Percentiles rank a stretch among this genome's conserved stretches.
Conservation (phyloP, 768 basidiomycete genomes). For the Rhodotorula paludigena region DNA sequence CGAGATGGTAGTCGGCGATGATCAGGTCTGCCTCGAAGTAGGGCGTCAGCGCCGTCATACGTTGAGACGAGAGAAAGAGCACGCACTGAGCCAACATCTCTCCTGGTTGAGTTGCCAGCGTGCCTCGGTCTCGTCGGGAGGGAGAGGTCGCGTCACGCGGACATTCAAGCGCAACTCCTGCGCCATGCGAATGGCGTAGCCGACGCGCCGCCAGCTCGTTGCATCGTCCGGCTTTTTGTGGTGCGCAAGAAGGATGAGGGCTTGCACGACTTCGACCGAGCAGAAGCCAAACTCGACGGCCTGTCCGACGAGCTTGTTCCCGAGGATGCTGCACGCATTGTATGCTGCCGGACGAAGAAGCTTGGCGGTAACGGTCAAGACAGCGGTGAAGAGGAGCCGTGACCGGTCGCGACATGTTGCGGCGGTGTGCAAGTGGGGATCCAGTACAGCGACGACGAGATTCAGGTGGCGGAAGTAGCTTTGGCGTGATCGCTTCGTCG, state of each 20-base stretch:
- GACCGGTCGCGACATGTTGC: background rate
- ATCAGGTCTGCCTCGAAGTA: background rate
- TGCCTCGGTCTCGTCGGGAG: background rate
- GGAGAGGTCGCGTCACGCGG: background rate
- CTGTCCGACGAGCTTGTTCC: conserved; percentile 1
- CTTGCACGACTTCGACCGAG: background rate
- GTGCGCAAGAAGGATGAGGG: background rate
- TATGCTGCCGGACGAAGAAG: background rate
- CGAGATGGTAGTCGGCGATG: conserved; percentile 8
- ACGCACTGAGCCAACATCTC: background rate
- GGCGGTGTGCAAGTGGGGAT: background rate
- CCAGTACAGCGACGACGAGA: background rate
- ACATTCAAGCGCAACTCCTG: conserved; percentile 1
- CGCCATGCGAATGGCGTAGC: background rate
- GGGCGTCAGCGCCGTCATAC: too few relatives aligned
- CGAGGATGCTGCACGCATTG: background rate
- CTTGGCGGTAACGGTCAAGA: background rate
- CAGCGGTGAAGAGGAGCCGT: background rate
- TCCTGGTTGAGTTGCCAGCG: background rate
- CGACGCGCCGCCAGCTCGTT: background rate
- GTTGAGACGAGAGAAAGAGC: background rate
- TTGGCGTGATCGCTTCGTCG: too few relatives aligned
- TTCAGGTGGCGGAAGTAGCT: conserved; percentile 1
- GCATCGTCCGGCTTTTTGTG: background rate
- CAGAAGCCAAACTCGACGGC: background rate